Base-by-base conservation (phyloP, 257 asterid species). In the Thymus mandschuricus region DNA sequence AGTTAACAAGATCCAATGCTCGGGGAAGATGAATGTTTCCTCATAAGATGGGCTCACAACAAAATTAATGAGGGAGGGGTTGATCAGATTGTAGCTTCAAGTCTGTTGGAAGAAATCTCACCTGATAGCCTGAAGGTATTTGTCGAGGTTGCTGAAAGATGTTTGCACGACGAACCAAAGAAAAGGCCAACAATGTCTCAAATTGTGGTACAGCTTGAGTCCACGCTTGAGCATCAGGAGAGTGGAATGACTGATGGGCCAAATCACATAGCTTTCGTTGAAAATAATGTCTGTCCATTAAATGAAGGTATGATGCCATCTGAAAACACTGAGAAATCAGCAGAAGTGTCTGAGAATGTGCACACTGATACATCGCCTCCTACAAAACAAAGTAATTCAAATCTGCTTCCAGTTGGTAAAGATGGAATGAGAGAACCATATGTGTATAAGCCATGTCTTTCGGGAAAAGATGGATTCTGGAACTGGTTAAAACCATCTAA, bases 181-280 rank as follows among this genome's bases (percentile, higher is more conserved):
- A 75, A 77, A 64, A 81, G 86, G 48, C 89, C 89, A 21, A 44
- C 83, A 33, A 66, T 66, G 71, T 21, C 82, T 29, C 82, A 84
- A 68, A 77, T 86, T 27, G 78, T 84, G 74, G 56, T 74, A 8
- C 84, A 79, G 56, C 88, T 84, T 29, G 84, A 81, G 59, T 69
- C 67, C 58, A 85, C 85, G 45, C 72, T 84, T 75, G 81, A 41
- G 57, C 75, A 76, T 44, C 89, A 81, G 56, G 79, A 75, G 62
- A 74, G 10, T 56, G 61, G 61, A 46, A 72, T 40, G 44, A 41
- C 8, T 79, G 10, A 15, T 6, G 44, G 3, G 28, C 44, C 30
- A 60, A 2, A 5, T 43, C 48, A 43, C 0, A 6, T 28, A 3
- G n/a, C 12, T 4, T 34, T 2, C 4, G 40, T 5, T 5, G 4